phyloP scores from a whole-genome alignment of 305 asterid species.

The Plantago lanceolata region DNA sequence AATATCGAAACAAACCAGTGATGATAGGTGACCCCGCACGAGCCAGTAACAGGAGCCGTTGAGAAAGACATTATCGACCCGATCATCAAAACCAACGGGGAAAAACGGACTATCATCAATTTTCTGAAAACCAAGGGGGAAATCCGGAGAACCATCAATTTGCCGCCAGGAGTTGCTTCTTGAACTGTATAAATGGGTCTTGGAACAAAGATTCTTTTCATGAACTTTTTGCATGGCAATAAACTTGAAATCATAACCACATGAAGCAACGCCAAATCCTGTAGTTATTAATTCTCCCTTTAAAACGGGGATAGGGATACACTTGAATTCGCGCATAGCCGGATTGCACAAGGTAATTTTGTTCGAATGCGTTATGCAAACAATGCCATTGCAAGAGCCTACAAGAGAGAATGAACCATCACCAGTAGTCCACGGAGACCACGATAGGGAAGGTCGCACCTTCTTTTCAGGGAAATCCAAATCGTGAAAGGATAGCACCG shows the following conservation, averaged over 20 bases:
- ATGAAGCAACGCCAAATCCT: not conserved
- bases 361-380: not conserved
- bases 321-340: not conserved
- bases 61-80: not conserved
- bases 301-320: not conserved
- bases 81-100: not conserved
- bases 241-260: constrained; percentile 4
- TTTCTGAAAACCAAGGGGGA: not conserved
- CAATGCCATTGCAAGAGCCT: constrained; percentile 1
- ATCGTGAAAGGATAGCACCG: not conserved
- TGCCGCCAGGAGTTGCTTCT: constrained; percentile 5
- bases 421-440: no score
- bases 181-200: not conserved
- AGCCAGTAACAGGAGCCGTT: not conserved
- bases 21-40: no score
- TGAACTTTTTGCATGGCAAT: not conserved
- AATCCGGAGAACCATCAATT: not conserved
- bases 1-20: not conserved
- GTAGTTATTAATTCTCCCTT: not conserved
- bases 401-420: not conserved
- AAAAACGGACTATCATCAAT: not conserved
- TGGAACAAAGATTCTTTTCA: not conserved
- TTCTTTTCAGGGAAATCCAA: not conserved
- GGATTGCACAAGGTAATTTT: not conserved
- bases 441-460: not conserved